Conservation (phyloP, 345 rosid species). For the Eutrema heterophyllum region DNA sequence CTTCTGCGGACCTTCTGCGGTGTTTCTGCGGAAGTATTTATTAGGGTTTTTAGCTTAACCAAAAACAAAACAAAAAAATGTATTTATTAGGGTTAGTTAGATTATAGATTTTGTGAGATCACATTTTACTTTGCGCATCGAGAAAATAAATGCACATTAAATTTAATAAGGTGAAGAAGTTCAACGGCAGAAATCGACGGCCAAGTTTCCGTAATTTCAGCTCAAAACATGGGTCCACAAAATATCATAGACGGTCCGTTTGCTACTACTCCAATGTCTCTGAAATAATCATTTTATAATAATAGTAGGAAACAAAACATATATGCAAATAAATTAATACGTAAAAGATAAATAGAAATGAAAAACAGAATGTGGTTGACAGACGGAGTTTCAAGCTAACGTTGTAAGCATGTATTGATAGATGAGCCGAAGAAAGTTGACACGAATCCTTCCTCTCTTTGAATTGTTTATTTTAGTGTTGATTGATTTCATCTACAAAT, state of each 20-base stretch:
- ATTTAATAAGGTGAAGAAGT: constrained; percentile 20
- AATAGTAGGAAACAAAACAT: not conserved
- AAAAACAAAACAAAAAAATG: not conserved
- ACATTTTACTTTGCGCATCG: constrained; percentile 12
- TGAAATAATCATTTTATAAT: constrained; percentile 3
- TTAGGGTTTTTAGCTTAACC: no score
- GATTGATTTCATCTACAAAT: constrained; percentile 7
- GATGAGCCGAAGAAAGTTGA: constrained; percentile 24
- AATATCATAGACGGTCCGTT: constrained; percentile 27
- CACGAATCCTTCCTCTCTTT: constrained; percentile 6
- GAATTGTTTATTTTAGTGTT: constrained; percentile 7
- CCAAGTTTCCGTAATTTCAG: constrained; percentile 34
- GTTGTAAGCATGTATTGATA: constrained; percentile 19
- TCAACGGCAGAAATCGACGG: constrained; percentile 32
- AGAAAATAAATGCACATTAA: constrained; percentile 14
- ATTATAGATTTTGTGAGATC: not conserved
- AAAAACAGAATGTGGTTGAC: constrained; percentile 28
- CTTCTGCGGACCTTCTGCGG: not conserved
- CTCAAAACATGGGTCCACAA: constrained; percentile 32
- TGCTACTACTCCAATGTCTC: constrained; percentile 3
- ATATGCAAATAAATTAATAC: not conserved
- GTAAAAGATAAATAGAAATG: not conserved
- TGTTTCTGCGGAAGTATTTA: constrained; percentile 10
- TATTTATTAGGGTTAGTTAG: constrained; percentile 21
- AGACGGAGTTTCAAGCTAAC: constrained; percentile 28